phyloP scores from a whole-genome alignment of 768 basidiomycete species.

The Russula vinacea region DNA sequence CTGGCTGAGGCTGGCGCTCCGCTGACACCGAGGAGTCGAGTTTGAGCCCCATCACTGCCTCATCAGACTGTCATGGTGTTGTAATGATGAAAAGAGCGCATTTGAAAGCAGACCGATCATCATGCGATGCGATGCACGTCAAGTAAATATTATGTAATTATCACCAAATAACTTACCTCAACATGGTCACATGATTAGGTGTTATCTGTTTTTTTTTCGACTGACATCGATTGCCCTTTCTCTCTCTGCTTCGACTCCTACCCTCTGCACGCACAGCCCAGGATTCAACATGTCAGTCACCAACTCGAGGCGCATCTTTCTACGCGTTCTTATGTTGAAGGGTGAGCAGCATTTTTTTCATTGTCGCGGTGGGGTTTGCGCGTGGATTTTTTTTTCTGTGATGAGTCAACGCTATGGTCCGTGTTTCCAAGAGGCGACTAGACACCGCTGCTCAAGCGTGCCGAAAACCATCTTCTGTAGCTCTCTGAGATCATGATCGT shows the following conservation, averaged over 20 bases:
- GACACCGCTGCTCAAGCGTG: constrained; percentile 79
- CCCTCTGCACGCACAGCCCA: not conserved
- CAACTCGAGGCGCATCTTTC: constrained; percentile 83
- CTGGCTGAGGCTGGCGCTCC: not conserved
- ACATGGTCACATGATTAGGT: not conserved
- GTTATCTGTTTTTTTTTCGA: constrained; percentile 6
- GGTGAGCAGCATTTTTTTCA: constrained; percentile 52
- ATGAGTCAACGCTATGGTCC: constrained; percentile 88
- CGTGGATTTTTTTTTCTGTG: constrained; percentile 38
- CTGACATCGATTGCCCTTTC: constrained; percentile 10
- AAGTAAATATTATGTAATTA: not conserved
- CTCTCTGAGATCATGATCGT: constrained; percentile 52
- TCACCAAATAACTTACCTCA: not conserved
- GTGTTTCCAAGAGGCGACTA: constrained; percentile 95
- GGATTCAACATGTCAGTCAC: constrained; percentile 50
- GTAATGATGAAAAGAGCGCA: not conserved
- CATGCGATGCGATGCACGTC: not conserved
- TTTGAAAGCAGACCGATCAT: constrained; percentile 2
- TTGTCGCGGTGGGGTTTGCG: not conserved
- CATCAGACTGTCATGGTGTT: not conserved
- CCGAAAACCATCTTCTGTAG: constrained; percentile 66
- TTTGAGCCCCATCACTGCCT: not conserved
- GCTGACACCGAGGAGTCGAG: not conserved
- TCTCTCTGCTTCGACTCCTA: not conserved
- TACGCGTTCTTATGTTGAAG: constrained; percentile 85